These are phyloP conservation scores for Durusdinium trenchii DNA, from an alignment of 73 alveolate species.

Conservation along the genomic window DNA sequence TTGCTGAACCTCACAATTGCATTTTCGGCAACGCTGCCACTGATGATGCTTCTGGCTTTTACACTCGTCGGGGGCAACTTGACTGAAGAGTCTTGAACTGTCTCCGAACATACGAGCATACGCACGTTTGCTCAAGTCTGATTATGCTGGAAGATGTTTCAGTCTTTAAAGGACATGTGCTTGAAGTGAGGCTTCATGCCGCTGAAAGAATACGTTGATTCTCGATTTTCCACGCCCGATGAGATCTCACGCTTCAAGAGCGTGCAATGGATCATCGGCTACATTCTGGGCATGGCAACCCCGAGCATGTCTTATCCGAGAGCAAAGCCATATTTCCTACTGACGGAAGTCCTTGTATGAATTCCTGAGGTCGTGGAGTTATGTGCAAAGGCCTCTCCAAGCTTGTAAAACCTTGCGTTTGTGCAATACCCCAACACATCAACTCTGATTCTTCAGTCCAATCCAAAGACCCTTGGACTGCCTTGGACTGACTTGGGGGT, in stretches of 20 bases:
- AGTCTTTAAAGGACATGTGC: not conserved
- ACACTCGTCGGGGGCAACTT: constrained; percentile 61
- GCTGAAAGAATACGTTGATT: constrained; percentile 81
- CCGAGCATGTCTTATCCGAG: not conserved
- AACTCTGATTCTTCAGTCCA: too few species aligned
- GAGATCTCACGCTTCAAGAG: constrained; percentile 83
- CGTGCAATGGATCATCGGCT: constrained; percentile 92
- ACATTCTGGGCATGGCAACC: constrained; percentile 67
- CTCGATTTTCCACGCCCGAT: constrained; percentile 94
- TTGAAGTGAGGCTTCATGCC: constrained; percentile 94
- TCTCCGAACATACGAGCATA: not conserved
- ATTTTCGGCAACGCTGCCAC: not conserved
- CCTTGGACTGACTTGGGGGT: too few species aligned
- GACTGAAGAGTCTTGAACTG: not conserved
- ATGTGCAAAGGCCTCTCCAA: too few species aligned
- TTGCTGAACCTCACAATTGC: constrained; percentile 28
- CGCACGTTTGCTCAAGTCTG: not conserved
- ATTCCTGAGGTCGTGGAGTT: too few species aligned
- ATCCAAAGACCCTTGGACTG: too few species aligned
- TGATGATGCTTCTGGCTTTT: constrained; percentile 61
- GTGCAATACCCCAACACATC: too few species aligned
- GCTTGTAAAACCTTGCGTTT: too few species aligned
- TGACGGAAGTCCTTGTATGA: too few species aligned
- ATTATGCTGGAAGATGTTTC: not conserved
- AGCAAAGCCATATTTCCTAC: too few species aligned